A percentile compares a stretch with the other conserved stretches of the same genome.
These are phyloP conservation scores for Trichoderma breve DNA, from an alignment of 2,329 filamentous ascomycete species.

Conservation along the genomic window DNA sequence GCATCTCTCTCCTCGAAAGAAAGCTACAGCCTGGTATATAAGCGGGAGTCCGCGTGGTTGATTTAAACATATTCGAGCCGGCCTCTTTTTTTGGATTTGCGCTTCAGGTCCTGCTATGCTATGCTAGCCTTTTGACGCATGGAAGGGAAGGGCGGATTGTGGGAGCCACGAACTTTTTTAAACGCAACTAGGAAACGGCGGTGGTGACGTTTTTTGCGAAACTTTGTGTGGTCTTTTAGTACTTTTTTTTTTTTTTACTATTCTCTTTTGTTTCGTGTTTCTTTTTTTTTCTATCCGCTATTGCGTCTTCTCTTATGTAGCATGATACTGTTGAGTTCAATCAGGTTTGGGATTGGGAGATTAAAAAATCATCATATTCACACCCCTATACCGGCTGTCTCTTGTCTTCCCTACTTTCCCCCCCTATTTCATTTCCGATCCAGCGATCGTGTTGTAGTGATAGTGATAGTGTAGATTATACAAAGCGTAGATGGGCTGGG, in stretches of 20 bases:
- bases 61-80: slow-evolving; percentile 21
- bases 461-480: slow-evolving; percentile 20
- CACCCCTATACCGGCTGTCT: slow-evolving; percentile 12
- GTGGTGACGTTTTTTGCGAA: slow-evolving; percentile 13
- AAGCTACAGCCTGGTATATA: slow-evolving; percentile 22
- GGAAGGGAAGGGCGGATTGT: slow-evolving; percentile 17
- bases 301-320: slow-evolving; percentile 30
- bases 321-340: slow-evolving; percentile 29
- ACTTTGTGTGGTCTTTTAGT: slow-evolving; percentile 17
- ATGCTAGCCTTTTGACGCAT: slow-evolving; percentile 9
- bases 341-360: slow-evolving; percentile 21
- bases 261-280: slow-evolving; percentile 12
- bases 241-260: not conserved
- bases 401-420: not conserved
- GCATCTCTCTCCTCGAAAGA: slow-evolving; percentile 20
- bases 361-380: slow-evolving; percentile 27
- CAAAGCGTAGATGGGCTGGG: slow-evolving; percentile 1
- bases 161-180: slow-evolving; percentile 18
- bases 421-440: not conserved
- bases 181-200: slow-evolving; percentile 17
- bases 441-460: slow-evolving; percentile 13
- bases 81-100: slow-evolving; percentile 21
- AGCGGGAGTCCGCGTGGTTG: slow-evolving; percentile 19
- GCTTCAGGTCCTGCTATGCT: not conserved
- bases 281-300: slow-evolving; percentile 24